Evolutionary conservation across 2,329 filamentous ascomycete species (phyloP).

Genomic region (Calonectria pseudoturangicola): DNA sequence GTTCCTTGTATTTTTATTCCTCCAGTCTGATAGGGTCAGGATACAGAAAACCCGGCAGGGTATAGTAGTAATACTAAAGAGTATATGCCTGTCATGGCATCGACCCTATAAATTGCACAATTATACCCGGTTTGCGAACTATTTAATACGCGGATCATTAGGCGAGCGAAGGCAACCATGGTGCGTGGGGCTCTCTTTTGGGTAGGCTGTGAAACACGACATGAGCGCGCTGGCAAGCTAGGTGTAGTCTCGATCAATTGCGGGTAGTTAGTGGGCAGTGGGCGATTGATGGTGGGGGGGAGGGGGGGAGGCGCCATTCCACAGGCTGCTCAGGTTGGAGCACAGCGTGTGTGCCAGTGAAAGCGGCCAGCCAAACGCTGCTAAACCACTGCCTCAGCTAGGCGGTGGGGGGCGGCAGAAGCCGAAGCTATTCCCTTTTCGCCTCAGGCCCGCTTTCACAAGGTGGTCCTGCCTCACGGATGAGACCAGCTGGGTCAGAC

Average conservation of each 20-base stretch:
- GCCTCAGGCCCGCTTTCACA: conserved; percentile 45
- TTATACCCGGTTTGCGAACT: conserved; percentile 8
- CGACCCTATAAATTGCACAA: neutral
- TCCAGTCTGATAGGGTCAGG: conserved; percentile 30
- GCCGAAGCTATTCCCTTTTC: conserved; percentile 45
- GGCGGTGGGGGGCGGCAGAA: conserved; percentile 54
- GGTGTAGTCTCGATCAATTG: conserved; percentile 19
- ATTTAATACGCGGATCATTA: conserved; percentile 10
- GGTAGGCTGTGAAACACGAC: conserved; percentile 20
- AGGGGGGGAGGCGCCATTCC: conserved; percentile 8
- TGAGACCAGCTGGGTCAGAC: conserved; percentile 55
- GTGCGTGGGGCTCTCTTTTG: neutral
- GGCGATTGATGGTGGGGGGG: conserved; percentile 13
- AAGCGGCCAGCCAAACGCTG: neutral
- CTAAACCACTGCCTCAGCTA: conserved; percentile 38
- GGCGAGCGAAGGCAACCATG: conserved; percentile 14
- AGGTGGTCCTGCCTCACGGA: conserved; percentile 52
- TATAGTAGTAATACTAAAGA: conserved; percentile 5
- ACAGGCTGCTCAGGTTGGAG: conserved; percentile 14
- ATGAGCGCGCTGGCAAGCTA: conserved; percentile 6
- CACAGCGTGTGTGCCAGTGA: neutral
- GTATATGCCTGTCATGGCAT: conserved; percentile 2
- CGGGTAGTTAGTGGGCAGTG: conserved; percentile 13
- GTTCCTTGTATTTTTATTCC: conserved; percentile 33
- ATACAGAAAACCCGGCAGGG: conserved; percentile 19